Base-by-base conservation (phyloP, 2,329 filamentous ascomycete species). In the Metarhizium album region DNA sequence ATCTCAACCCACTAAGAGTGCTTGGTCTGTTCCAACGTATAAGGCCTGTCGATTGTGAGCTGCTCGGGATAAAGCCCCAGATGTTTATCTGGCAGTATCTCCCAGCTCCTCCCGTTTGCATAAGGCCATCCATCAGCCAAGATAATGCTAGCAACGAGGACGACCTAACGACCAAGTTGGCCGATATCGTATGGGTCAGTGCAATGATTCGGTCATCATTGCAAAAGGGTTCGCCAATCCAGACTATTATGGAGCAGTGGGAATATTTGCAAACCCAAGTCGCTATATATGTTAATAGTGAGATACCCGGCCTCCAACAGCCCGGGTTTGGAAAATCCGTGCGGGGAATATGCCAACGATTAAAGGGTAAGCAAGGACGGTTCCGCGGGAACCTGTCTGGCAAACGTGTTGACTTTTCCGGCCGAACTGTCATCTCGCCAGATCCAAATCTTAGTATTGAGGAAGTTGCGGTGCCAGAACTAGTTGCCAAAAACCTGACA, bases 31-130 rank as follows among this genome's bases (percentile, higher is more conserved):
- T 98, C 73, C 90, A 89, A 66, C 83, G 85, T 62, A 88, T 97
- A 51, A 84, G 82, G 13, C 80, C 86, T 3, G 79, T 81, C 9
- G 91, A 98, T 65, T 95, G 90, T 64, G 90, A 96, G 65, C 75
- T 97, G 23, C 75, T 98, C 1, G 90, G 90, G 3, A 79, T 98
- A 60, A 83, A 95, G 20, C 91, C 91, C 0, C 91, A 97, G 64
- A 94, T 95, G 83, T 93, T 96, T 65, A 81, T 98, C 45, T 97
- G 93, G 93, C 90, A 95, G 63, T 95, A 90, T 62, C 78, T 98
- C 37, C 93, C 93, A 1, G 91, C 91, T 1, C 90, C 91, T 1
- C 91, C 91, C 0, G 87, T 96, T 6, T 94, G 88, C 58, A 94
- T 98, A 60, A 80, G 91, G 52, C 91, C 91, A 0, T 95, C 90